Evolutionary conservation across 176 grass and related monocot species (phyloP).

Genomic region (Chrysopogon serrulatus): DNA sequence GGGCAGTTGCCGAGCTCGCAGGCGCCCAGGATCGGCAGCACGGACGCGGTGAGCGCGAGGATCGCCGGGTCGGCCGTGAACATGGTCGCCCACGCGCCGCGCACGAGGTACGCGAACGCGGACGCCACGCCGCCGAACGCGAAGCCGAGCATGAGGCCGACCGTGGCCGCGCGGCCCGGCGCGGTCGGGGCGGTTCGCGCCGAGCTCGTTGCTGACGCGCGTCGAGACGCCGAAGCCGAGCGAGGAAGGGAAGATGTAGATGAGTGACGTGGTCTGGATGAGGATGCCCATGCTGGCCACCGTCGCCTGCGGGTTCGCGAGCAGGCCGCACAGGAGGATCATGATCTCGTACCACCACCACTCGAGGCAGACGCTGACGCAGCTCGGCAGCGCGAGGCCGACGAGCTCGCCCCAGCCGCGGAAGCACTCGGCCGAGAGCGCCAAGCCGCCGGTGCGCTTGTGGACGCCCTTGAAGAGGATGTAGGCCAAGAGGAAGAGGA

Average conservation of each 20-base stretch:
- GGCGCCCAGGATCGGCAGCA: conserved; percentile 64
- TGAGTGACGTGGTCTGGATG: conserved; percentile 91
- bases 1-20: conserved; percentile 92
- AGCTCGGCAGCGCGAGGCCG: conserved; percentile 68
- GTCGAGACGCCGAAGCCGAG: conserved; percentile 85
- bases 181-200: conserved; percentile 53
- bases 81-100: conserved; percentile 58
- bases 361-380: conserved; percentile 88
- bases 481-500: conserved; percentile 71
- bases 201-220: conserved; percentile 90
- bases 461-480: conserved; percentile 47
- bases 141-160: conserved; percentile 65
- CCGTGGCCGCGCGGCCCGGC: conserved; percentile 50
- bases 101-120: conserved; percentile 54
- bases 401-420: conserved; percentile 62
- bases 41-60: conserved; percentile 64
- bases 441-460: conserved; percentile 50
- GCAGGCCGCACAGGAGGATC: conserved; percentile 89
- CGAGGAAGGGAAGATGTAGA: conserved; percentile 98
- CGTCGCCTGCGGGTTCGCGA: conserved; percentile 67
- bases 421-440: conserved; percentile 57
- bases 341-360: conserved; percentile 99
- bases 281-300: conserved; percentile 92
- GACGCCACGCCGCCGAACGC: conserved; percentile 53
- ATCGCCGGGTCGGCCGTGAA: conserved; percentile 74